These are phyloP conservation scores for Mycena chlorophos DNA, from an alignment of 768 basidiomycete genomes.

Conservation along the genomic window DNA sequence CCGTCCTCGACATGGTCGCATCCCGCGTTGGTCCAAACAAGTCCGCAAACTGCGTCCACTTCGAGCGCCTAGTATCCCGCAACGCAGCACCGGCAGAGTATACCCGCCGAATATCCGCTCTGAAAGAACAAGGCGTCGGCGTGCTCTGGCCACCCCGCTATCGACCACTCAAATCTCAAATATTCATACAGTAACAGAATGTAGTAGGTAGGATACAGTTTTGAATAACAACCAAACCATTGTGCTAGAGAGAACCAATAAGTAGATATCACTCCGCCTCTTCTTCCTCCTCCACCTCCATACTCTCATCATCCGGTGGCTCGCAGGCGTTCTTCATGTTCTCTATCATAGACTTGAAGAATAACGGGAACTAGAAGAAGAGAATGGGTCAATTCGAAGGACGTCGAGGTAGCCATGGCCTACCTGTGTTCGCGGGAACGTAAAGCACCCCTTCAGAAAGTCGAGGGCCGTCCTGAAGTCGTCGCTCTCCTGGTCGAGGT, in stretches of 20 bases:
- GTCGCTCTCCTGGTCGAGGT: slow-evolving; percentile 60
- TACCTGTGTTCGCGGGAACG: slow-evolving; percentile 62
- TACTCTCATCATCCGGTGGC: neutral
- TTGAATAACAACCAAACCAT: too few species aligned
- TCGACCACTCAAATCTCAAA: neutral
- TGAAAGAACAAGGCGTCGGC: neutral
- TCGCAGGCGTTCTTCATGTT: slow-evolving; percentile 21
- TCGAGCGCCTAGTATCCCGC: neutral
- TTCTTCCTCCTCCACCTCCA: too few species aligned
- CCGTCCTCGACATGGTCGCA: slow-evolving; percentile 8
- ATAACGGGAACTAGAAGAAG: slow-evolving; percentile 15
- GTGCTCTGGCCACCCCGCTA: neutral
- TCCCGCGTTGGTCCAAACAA: slow-evolving; percentile 1
- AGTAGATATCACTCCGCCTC: too few species aligned
- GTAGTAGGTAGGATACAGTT: too few species aligned
- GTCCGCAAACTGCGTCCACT: neutral
- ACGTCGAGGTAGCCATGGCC: neutral
- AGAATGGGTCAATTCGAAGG: neutral
- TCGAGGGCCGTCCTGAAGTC: slow-evolving; percentile 60
- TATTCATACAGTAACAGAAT: slow-evolving; percentile 1
- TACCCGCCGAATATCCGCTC: neutral
- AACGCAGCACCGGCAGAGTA: neutral
- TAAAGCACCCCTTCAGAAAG: slow-evolving; percentile 65
- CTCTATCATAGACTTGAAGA: slow-evolving; percentile 12
- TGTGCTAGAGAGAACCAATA: too few species aligned